Evolutionary conservation across 495 filamentous ascomycete genomes (phyloP).

Genomic region (Cryomyces minteri): DNA sequence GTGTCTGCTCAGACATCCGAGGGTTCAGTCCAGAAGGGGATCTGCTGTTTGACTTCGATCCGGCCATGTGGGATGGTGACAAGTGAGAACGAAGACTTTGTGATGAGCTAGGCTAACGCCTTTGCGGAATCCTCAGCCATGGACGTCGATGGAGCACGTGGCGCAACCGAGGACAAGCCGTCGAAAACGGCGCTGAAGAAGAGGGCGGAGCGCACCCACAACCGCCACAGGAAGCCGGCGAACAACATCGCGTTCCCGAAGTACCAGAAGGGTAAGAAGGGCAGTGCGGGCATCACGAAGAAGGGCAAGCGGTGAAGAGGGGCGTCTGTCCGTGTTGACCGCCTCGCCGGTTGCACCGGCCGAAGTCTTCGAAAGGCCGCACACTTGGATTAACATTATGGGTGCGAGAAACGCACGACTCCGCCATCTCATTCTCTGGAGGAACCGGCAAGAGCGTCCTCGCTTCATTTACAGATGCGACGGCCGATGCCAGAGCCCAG

Average conservation of each 20-base stretch:
- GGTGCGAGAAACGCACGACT: no score
- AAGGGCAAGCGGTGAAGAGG: background rate
- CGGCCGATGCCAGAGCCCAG: no score
- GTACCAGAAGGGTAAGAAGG: background rate
- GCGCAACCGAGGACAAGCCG: background rate
- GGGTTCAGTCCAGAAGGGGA: constrained; percentile 3
- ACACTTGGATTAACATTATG: no score
- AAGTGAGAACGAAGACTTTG: background rate
- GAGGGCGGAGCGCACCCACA: background rate
- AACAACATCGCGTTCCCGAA: background rate
- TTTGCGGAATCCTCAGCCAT: constrained; percentile 4
- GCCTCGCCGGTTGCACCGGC: no score
- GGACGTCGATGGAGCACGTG: constrained; percentile 8
- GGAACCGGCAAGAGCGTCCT: no score
- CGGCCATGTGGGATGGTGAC: no score
- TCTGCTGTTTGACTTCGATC: constrained; percentile 1
- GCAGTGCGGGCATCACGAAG: background rate
- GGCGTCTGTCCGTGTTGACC: no score
- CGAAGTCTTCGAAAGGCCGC: no score
- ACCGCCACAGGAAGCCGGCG: background rate
- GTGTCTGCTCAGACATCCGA: constrained; percentile 8
- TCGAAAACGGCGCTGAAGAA: background rate
- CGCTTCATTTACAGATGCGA: no score
- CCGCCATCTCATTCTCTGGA: no score
- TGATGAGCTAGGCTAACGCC: constrained; percentile 5